These are phyloP conservation scores for Blastocystis sp. DNA, from an alignment of 352 stramenopile species.

Conservation along the genomic window DNA sequence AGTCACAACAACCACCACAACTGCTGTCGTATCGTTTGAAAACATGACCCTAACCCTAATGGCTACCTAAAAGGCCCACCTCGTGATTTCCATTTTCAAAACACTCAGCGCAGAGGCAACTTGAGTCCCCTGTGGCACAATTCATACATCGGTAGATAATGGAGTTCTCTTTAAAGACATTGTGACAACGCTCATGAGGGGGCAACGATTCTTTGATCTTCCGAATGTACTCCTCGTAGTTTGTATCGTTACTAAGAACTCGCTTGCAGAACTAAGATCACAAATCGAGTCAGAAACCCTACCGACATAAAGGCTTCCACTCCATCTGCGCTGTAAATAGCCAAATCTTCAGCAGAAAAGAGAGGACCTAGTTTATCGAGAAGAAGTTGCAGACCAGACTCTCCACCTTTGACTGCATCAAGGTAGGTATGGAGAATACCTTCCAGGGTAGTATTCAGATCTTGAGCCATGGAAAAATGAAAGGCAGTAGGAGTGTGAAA, in stretches of 20 bases:
- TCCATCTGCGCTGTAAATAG: neutral
- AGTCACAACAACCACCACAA: constrained; percentile 64
- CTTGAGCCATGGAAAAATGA: neutral
- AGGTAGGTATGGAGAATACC: neutral
- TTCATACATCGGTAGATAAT: constrained; percentile 63
- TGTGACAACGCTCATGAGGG: constrained; percentile 56
- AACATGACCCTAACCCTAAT: constrained; percentile 53
- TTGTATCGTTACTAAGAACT: neutral
- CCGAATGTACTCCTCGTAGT: constrained; percentile 34
- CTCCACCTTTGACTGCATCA: neutral
- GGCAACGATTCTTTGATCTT: neutral
- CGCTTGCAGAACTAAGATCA: constrained; percentile 26
- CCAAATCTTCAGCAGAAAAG: neutral
- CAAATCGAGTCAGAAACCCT: neutral
- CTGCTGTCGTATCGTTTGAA: constrained; percentile 63
- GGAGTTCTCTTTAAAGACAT: constrained; percentile 63
- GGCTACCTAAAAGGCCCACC: neutral
- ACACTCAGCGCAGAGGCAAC: constrained; percentile 64
- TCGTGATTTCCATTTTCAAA: constrained; percentile 64
- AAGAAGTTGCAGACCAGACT: neutral
- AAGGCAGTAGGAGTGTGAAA: neutral
- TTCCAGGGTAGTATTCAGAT: too few species aligned
- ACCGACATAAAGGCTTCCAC: neutral
- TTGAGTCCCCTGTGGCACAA: constrained; percentile 63
- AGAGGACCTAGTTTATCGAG: neutral